phyloP scores from a whole-genome alignment of 2,329 filamentous ascomycete genomes.

The Calcarisporium arbuscula region DNA sequence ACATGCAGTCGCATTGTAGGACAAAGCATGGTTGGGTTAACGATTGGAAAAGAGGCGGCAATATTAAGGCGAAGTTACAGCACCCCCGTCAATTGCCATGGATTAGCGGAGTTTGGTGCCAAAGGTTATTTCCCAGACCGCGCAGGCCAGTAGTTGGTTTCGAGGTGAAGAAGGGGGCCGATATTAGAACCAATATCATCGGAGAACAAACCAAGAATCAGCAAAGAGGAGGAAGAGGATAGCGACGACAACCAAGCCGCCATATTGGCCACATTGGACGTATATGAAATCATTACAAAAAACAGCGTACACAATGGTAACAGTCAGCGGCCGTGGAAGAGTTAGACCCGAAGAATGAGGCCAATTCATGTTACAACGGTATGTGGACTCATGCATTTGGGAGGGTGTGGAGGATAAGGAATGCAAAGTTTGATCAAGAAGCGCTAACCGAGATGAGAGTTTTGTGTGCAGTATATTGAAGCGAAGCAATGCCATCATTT shows the following conservation, averaged over 20 bases:
- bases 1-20: slow-evolving; percentile 1
- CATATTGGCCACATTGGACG: neutral
- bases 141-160: slow-evolving; percentile 1
- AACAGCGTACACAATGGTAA: too few relatives aligned
- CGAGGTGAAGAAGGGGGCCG: slow-evolving; percentile 1
- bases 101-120: slow-evolving; percentile 1
- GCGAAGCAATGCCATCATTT: neutral
- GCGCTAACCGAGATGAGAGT: slow-evolving; percentile 3
- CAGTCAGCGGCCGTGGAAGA: neutral
- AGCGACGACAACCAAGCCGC: neutral
- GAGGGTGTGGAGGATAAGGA: neutral
- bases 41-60: neutral
- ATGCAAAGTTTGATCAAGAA: slow-evolving; percentile 1
- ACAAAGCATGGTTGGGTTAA: slow-evolving; percentile 1
- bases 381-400: slow-evolving; percentile 6
- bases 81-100: slow-evolving; percentile 1
- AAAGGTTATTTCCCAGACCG: slow-evolving; percentile 4
- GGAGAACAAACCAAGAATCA: neutral
- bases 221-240: neutral
- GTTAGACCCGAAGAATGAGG: slow-evolving; percentile 4
- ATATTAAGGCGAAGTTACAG: neutral
- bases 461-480: slow-evolving; percentile 4
- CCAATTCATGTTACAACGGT: slow-evolving; percentile 4
- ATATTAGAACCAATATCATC: neutral
- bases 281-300: neutral